Evolutionary conservation across 805 yeast species (phyloP), one percentile per base, ranked within the genome.

Genomic region (Candida ortonii): DNA sequence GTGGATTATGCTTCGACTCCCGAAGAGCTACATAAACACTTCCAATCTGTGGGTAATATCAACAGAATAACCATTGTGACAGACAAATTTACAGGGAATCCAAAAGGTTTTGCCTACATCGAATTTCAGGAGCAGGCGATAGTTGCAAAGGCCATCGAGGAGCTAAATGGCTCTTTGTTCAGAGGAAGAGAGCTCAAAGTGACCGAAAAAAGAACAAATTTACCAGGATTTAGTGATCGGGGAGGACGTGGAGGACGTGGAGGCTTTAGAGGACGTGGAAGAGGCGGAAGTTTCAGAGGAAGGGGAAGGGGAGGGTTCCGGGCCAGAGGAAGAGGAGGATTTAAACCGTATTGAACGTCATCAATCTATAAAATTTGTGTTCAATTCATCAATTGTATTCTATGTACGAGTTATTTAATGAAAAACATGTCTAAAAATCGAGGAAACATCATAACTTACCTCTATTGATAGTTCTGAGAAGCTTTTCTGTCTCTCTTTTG

Each of bases 61-160:
- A 80, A 83, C 52, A 71, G 95, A 49, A 87, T 86, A 21, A 85
- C 93, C 3, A 85, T 87, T 29, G 62, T 82, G 57, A 67, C 74
- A 37, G 84, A 86, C 61, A 81, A 79, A 57, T 60, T 64, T 48
- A 78, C 93, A 0, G 94, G 95, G 6, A 80, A 74, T 43, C 93
- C 96, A 27, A 82, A 82, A 59, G 96, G 96, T 1, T 85, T 71
- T 62, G 95, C 95, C 2, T 87, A 85, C 57, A 71, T 87, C 43
- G 96, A 87, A 57, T 87, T 85, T 53, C 72, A 78, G n/a, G 83
- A 74, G 50, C 71, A 76, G 9, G 68, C 70, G n/a, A 67, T 71
- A 9, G 88, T 84, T 6, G 65, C 73, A 13, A 68, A 71, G 41
- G 94, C 95, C 1, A 66, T 85, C 26, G 65, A 71, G 11, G 41